phyloP scores from a whole-genome alignment of 768 basidiomycete genomes.

The Suillus paluster region DNA sequence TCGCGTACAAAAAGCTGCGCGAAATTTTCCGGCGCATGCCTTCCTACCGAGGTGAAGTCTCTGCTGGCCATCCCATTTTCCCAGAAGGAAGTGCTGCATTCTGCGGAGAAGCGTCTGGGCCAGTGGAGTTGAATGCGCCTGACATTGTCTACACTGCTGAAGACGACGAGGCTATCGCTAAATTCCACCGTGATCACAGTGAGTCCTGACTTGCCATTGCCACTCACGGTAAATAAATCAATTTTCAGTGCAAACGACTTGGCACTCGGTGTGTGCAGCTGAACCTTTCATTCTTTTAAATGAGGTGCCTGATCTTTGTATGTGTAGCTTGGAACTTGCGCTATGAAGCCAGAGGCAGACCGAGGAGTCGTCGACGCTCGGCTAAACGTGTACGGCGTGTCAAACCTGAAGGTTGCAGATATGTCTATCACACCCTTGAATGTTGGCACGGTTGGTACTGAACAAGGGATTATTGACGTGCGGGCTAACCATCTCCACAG shows the following conservation, averaged over 20 bases:
- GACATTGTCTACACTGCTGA: conserved; percentile 37
- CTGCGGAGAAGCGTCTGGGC: conserved; percentile 19
- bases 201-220: background rate
- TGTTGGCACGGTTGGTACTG: conserved; percentile 34
- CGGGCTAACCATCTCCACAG: conserved; percentile 6
- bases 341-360: conserved; percentile 62
- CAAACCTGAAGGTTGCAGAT: conserved; percentile 64
- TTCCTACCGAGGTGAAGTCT: conserved; percentile 42
- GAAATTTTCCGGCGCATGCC: conserved; percentile 45
- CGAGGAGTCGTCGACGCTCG: conserved; percentile 65
- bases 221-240: background rate
- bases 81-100: conserved; percentile 31
- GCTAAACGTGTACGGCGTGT: conserved; percentile 66
- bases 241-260: conserved; percentile 31
- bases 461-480: background rate
- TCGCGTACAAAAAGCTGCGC: conserved; percentile 31
- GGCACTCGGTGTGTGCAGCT: conserved; percentile 34
- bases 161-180: conserved; percentile 40
- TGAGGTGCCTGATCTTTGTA: background rate
- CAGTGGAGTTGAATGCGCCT: conserved; percentile 30
- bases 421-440: conserved; percentile 46
- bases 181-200: conserved; percentile 28
- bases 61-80: conserved; percentile 26
- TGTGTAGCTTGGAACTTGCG: conserved; percentile 62
- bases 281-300: background rate